These are phyloP conservation scores for Tephrocybe sp. DNA, from an alignment of 768 basidiomycete species.

Conservation along the genomic window DNA sequence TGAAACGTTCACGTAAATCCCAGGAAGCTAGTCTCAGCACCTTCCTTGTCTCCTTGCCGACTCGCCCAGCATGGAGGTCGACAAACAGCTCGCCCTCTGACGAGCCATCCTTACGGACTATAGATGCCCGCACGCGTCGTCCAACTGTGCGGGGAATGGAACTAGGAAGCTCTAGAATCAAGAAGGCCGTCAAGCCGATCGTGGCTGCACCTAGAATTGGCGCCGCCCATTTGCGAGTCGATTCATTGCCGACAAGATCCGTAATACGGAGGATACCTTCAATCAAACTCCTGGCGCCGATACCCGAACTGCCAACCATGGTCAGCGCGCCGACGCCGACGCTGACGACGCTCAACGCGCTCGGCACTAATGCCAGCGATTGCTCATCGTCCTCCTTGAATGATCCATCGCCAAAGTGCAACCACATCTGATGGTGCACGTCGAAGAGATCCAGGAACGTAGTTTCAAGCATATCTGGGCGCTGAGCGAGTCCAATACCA, in stretches of 20 bases:
- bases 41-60: slow-evolving; percentile 87
- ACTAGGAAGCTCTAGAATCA: slow-evolving; percentile 83
- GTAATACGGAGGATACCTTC: slow-evolving; percentile 74
- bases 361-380: slow-evolving; percentile 37
- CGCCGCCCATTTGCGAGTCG: slow-evolving; percentile 80
- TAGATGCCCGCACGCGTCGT: slow-evolving; percentile 67
- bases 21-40: slow-evolving; percentile 88
- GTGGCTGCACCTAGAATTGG: slow-evolving; percentile 79
- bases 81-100: slow-evolving; percentile 56
- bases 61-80: slow-evolving; percentile 63
- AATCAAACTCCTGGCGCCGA: slow-evolving; percentile 73
- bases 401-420: slow-evolving; percentile 60
- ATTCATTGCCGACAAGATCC: slow-evolving; percentile 79
- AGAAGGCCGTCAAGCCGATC: slow-evolving; percentile 72
- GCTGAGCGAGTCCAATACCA: slow-evolving; percentile 77
- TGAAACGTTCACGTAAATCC: slow-evolving; percentile 85
- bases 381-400: slow-evolving; percentile 30
- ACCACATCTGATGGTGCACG: slow-evolving; percentile 72
- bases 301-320: slow-evolving; percentile 81
- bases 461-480: slow-evolving; percentile 75
- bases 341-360: slow-evolving; percentile 68
- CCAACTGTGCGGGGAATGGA: slow-evolving; percentile 91
- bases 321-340: slow-evolving; percentile 85
- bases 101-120: slow-evolving; percentile 43
- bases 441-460: slow-evolving; percentile 86